Evolutionary conservation across 78 protist species (phyloP).

Genomic region (Creolimax fragrantissima): DNA sequence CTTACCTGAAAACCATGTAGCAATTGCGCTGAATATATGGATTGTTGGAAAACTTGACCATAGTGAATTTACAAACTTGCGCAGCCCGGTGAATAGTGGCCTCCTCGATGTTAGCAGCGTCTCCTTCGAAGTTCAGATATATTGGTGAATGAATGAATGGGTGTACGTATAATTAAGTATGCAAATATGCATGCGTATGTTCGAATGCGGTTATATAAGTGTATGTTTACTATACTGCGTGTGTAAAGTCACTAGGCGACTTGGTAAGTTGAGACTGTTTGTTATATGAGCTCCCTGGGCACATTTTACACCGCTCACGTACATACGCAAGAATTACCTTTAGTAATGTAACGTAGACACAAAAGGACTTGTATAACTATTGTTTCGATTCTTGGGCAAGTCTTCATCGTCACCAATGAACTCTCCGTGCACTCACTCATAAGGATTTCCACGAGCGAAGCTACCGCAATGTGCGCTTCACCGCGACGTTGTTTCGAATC

Average conservation of each 20-base stretch:
- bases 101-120: background rate
- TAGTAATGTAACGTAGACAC: background rate
- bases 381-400: background rate
- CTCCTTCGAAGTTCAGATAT: background rate
- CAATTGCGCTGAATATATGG: background rate
- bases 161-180: too few relatives aligned
- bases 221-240: too few relatives aligned
- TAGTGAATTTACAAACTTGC: background rate
- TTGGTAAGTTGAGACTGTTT: too few relatives aligned
- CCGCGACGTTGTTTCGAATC: background rate
- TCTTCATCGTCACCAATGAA: background rate
- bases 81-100: background rate
- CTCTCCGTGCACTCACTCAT: background rate
- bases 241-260: too few relatives aligned
- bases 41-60: background rate
- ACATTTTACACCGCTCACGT: too few relatives aligned
- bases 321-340: too few relatives aligned
- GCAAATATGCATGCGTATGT: too few relatives aligned
- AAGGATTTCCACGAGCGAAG: background rate
- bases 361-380: background rate
- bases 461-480: background rate
- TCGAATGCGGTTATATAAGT: too few relatives aligned
- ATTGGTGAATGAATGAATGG: too few relatives aligned
- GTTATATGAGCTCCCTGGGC: too few relatives aligned
- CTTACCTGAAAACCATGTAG: conserved; percentile 28